Evolutionary conservation across 805 yeast species (phyloP).

Genomic region (Sugiyamaella floridensis): DNA sequence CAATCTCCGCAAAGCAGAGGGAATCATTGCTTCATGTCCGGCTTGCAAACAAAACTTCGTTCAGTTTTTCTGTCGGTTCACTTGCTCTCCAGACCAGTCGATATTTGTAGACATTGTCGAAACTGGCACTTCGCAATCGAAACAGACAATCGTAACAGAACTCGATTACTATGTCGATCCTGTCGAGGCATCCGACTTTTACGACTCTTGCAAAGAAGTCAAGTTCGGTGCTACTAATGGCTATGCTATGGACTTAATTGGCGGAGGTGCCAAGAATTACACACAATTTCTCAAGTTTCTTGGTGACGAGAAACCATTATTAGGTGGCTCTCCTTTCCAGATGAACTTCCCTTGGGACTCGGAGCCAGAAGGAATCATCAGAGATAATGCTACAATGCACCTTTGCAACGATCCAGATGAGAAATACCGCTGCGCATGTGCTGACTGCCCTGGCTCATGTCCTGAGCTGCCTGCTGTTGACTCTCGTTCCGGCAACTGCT

Average conservation of each 20-base stretch:
- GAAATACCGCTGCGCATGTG: constrained; percentile 72
- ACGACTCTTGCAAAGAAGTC: constrained; percentile 78
- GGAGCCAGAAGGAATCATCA: constrained; percentile 29
- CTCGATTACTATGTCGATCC: constrained; percentile 56
- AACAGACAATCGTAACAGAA: constrained; percentile 60
- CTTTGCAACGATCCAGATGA: constrained; percentile 54
- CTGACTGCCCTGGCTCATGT: constrained; percentile 80
- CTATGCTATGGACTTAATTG: constrained; percentile 91
- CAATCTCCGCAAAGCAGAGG: constrained; percentile 67
- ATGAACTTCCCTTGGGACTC: constrained; percentile 59
- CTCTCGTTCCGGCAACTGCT: constrained; percentile 36
- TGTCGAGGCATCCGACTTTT: constrained; percentile 56
- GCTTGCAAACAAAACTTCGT: constrained; percentile 85
- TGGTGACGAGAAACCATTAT: constrained; percentile 88
- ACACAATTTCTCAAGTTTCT: constrained; percentile 71
- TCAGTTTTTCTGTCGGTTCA: constrained; percentile 73
- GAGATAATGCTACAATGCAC: constrained; percentile 27
- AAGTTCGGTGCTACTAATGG: constrained; percentile 94
- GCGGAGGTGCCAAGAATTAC: constrained; percentile 89
- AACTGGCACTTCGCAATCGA: constrained; percentile 43
- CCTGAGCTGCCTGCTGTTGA: constrained; percentile 53
- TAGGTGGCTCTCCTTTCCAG: constrained; percentile 96
- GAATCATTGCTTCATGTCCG: constrained; percentile 82
- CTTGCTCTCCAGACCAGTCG: constrained; percentile 83
- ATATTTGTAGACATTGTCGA: constrained; percentile 61